Evolutionary conservation across 768 basidiomycete species (phyloP).

Genomic region (Stropharia rugosoannulata): DNA sequence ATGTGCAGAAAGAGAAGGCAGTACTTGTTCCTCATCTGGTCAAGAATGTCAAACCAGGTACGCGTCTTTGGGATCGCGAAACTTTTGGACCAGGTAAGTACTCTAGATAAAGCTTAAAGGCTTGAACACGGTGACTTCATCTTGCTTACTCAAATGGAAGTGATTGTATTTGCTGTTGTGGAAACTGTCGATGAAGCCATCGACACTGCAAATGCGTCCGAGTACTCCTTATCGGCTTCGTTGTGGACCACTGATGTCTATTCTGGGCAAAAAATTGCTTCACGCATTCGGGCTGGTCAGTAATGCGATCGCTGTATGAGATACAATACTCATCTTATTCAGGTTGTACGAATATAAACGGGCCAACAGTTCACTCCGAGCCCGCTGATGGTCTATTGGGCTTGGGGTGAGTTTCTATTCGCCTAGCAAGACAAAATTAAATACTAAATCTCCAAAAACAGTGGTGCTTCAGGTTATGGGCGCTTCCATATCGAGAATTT

Average conservation of each 20-base stretch:
- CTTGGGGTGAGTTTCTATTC: constrained; percentile 38
- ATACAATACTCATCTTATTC: not conserved
- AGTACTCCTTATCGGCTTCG: constrained; percentile 49
- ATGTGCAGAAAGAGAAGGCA: constrained; percentile 35
- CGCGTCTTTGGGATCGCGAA: constrained; percentile 56
- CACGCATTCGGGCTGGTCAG: constrained; percentile 46
- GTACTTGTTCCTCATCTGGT: constrained; percentile 55
- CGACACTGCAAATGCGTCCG: constrained; percentile 51
- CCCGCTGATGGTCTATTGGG: constrained; percentile 35
- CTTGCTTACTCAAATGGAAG: constrained; percentile 18
- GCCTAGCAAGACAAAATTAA: not conserved
- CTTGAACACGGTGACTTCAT: not conserved
- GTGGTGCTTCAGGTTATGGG: constrained; percentile 50
- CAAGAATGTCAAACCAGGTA: constrained; percentile 44
- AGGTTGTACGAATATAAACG: constrained; percentile 59
- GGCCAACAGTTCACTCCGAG: constrained; percentile 48
- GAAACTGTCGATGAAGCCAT: constrained; percentile 55
- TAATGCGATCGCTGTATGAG: not conserved
- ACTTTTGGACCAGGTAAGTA: constrained; percentile 57
- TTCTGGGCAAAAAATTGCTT: constrained; percentile 43
- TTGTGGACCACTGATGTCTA: constrained; percentile 52
- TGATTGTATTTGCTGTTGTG: constrained; percentile 42
- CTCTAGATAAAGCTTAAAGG: not conserved
- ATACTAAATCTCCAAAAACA: constrained; percentile 11
- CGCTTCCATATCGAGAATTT: constrained; percentile 51